These are phyloP conservation scores for Clarireedia homoeocarpa DNA, from an alignment of 2,329 filamentous ascomycete species.

Conservation along the genomic window DNA sequence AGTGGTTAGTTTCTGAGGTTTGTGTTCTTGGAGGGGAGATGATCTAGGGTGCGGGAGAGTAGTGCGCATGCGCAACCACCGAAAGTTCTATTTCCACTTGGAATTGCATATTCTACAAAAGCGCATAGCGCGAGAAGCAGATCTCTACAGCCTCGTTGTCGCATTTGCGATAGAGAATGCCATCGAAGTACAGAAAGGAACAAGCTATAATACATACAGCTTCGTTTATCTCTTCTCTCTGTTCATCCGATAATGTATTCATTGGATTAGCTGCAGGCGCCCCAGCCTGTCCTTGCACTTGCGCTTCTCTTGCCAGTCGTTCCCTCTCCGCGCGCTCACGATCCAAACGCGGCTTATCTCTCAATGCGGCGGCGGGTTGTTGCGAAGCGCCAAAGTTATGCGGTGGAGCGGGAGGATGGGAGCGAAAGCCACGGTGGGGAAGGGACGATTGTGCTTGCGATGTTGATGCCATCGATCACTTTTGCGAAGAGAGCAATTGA, in stretches of 20 bases:
- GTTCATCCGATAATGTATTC: constrained; percentile 67
- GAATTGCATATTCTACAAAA: too few species aligned
- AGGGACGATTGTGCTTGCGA: constrained; percentile 41
- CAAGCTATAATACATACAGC: constrained; percentile 53
- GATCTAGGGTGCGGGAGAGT: not conserved
- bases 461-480: constrained; percentile 35
- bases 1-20: not conserved
- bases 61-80: too few species aligned
- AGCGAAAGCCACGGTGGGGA: constrained; percentile 33
- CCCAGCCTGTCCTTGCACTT: constrained; percentile 8
- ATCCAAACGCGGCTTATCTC: constrained; percentile 34
- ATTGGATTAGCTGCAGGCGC: constrained; percentile 16
- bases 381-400: constrained; percentile 30
- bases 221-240: constrained; percentile 88
- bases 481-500: not conserved
- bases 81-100: too few species aligned
- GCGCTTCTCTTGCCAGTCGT: constrained; percentile 17
- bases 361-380: constrained; percentile 19
- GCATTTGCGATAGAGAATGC: too few species aligned
- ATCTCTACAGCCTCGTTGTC: too few species aligned
- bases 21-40: not conserved
- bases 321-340: constrained; percentile 30
- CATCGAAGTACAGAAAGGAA: too few species aligned
- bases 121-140: too few species aligned
- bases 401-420: constrained; percentile 27